These are phyloP conservation scores for Neckera pumila DNA, from an alignment of 225 moss, liverwort and hornwort species.

Conservation along the genomic window DNA sequence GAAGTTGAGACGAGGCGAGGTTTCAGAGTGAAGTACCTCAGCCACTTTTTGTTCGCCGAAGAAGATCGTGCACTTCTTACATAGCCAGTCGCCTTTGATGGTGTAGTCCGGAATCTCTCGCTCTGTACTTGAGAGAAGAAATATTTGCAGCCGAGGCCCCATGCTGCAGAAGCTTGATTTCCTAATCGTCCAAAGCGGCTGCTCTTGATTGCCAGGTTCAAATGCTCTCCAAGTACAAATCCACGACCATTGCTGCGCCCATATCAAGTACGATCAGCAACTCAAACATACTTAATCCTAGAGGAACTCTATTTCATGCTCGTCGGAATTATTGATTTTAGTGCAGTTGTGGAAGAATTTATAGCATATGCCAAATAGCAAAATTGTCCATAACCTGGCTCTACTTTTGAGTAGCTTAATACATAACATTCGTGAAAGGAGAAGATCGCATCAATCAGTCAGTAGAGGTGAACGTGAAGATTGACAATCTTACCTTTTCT, in stretches of 20 bases:
- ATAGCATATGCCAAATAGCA: too few species aligned
- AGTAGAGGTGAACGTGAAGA: background rate
- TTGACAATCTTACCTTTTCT: background rate
- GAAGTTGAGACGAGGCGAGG: background rate
- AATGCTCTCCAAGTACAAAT: conserved; percentile 1
- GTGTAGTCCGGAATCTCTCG: conserved; percentile 10
- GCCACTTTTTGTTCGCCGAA: conserved; percentile 16
- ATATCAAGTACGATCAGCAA: background rate
- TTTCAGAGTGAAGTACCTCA: background rate
- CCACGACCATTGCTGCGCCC: conserved; percentile 3
- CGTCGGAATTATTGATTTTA: background rate
- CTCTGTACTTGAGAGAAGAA: conserved; percentile 3
- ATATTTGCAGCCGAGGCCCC: background rate
- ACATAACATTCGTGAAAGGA: background rate
- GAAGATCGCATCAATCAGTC: background rate
- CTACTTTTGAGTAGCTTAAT: background rate
- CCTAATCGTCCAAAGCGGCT: conserved; percentile 14
- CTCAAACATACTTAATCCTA: background rate
- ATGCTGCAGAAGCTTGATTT: background rate
- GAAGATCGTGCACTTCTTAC: conserved; percentile 10
- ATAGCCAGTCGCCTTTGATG: conserved; percentile 10
- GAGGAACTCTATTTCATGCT: background rate
- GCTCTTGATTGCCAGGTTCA: background rate
- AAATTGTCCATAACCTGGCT: too few species aligned
- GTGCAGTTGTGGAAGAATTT: too few species aligned